These are phyloP conservation scores for Phylloporus arenicola DNA, from an alignment of 768 basidiomycete species.

Conservation along the genomic window DNA sequence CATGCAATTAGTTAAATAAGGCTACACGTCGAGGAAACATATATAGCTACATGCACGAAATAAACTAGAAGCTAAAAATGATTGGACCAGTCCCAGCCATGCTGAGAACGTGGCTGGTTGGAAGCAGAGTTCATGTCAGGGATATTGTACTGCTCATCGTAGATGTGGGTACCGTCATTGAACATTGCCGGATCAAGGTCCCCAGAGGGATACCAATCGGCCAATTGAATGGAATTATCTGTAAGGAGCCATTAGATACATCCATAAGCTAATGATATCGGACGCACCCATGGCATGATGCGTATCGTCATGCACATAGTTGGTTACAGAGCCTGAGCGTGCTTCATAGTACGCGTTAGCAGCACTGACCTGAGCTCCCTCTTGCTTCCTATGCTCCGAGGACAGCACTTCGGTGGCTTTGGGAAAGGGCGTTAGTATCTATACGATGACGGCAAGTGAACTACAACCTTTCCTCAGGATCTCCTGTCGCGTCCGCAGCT, in stretches of 20 bases:
- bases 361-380: neutral
- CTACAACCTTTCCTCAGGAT: slow-evolving; percentile 14
- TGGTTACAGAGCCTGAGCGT: neutral
- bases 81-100: too few species aligned
- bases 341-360: neutral
- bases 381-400: neutral
- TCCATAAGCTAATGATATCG: neutral
- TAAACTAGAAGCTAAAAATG: neutral
- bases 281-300: neutral
- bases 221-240: slow-evolving; percentile 1
- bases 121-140: neutral
- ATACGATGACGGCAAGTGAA: neutral
- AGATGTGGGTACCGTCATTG: neutral
- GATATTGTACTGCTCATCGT: neutral
- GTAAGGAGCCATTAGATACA: neutral
- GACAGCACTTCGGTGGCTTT: slow-evolving; percentile 11
- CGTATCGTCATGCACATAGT: neutral
- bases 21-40: neutral
- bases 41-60: neutral
- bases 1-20: too few species aligned
- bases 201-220: neutral
- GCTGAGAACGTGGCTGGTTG: neutral
- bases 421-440: neutral
- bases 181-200: neutral
- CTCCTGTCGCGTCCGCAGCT: slow-evolving; percentile 15